Evolutionary conservation across 306 rosid genomes (phyloP).

Genomic region (Elaeagnus macrophylla): DNA sequence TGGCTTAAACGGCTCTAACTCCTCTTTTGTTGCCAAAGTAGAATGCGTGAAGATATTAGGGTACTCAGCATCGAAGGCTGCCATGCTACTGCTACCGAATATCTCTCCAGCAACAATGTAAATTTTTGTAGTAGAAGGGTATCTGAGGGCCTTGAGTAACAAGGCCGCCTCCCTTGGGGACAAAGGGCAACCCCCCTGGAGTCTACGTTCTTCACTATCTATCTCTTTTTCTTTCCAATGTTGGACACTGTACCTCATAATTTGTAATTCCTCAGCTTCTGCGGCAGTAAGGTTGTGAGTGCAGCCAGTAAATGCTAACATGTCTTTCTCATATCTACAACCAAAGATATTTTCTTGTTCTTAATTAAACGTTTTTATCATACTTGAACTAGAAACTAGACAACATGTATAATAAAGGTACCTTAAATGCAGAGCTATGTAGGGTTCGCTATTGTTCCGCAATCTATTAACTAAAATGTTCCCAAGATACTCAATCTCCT

Average conservation of each 20-base stretch:
- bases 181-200: conserved; percentile 95
- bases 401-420: conserved; percentile 4
- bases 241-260: conserved; percentile 73
- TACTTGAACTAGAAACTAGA: neutral
- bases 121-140: conserved; percentile 85
- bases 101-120: conserved; percentile 97
- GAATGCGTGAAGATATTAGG: conserved; percentile 77
- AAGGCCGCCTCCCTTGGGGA: conserved; percentile 91
- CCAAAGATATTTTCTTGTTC: conserved; percentile 3
- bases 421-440: conserved; percentile 91
- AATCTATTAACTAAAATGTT: conserved; percentile 60
- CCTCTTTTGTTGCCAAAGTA: conserved; percentile 78
- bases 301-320: conserved; percentile 98
- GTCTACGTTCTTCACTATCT: conserved; percentile 54
- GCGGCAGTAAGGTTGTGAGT: conserved; percentile 69
- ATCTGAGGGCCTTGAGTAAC: conserved; percentile 95
- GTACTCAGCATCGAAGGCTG: conserved; percentile 49
- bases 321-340: conserved; percentile 92
- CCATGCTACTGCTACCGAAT: conserved; percentile 71
- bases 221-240: conserved; percentile 99
- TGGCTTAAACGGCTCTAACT: conserved; percentile 64
- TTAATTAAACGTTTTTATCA: neutral
- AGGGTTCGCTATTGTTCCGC: conserved; percentile 59
- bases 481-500: conserved; percentile 86
- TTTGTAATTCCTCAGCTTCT: conserved; percentile 65